phyloP scores from a whole-genome alignment of 768 basidiomycete species.

The Tulasnella sp. region DNA sequence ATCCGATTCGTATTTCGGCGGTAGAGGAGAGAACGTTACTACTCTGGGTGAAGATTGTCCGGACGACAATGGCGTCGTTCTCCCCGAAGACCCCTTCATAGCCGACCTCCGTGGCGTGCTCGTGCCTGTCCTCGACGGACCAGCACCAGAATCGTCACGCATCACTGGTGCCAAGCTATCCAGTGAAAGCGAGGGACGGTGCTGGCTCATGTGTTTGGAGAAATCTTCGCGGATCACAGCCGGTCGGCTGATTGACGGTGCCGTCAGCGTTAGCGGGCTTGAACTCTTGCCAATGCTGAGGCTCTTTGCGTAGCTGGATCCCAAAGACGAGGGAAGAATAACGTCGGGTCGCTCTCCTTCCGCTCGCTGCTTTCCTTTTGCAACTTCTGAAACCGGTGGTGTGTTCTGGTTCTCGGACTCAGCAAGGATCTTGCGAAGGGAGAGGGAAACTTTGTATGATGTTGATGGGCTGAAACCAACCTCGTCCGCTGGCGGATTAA shows the following conservation, averaged over 20 bases:
- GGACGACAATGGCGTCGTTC: slow-evolving; percentile 28
- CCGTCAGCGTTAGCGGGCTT: background rate
- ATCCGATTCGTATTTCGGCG: slow-evolving; percentile 30
- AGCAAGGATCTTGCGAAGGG: slow-evolving; percentile 34
- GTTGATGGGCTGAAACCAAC: slow-evolving; percentile 22
- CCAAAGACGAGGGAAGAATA: background rate
- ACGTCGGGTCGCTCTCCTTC: slow-evolving; percentile 29
- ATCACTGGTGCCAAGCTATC: background rate
- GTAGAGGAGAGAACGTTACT: slow-evolving; percentile 31
- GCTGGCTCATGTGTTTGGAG: slow-evolving; percentile 3
- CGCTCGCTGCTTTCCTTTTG: slow-evolving; percentile 28
- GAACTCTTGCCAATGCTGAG: background rate
- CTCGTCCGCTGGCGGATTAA: background rate
- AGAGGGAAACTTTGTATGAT: slow-evolving; percentile 8
- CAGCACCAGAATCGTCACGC: background rate
- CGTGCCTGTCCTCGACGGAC: background rate
- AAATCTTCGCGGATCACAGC: background rate
- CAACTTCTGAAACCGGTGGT: slow-evolving; percentile 19
- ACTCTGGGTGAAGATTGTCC: slow-evolving; percentile 15
- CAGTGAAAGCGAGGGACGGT: background rate
- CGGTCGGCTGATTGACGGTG: background rate
- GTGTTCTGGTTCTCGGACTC: slow-evolving; percentile 4
- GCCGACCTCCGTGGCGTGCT: slow-evolving; percentile 12
- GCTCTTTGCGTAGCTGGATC: background rate
- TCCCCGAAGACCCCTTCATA: slow-evolving; percentile 14